Base-by-base conservation (phyloP, 2,329 filamentous ascomycete genomes). In the Verticillium albo-atrum region DNA sequence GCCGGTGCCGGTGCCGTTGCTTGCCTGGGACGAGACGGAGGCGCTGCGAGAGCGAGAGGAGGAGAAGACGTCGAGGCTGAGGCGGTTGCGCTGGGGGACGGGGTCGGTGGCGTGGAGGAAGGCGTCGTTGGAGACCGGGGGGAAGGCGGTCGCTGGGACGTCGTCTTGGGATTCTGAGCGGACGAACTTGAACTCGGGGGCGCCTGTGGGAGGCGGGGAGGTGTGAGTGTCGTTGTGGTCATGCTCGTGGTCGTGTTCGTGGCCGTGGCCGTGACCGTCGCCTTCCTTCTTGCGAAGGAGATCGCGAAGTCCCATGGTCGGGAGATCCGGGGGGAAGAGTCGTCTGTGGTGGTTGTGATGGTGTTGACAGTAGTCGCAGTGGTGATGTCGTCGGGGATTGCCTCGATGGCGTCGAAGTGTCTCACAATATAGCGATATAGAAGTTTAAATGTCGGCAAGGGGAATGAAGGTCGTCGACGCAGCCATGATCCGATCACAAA, bases 131-230 rank as follows among this genome's bases (percentile, higher is more conserved):
- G 51, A 28, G 51, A 12, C 15, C 4, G 51, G 51, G 2, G 25
- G 51, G 51, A 28, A 27, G 51, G 7, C 51, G 9, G 12, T 10
- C 56, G 56, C 32, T 56, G 58, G 53, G 32, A 52, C 15, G 52
- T 28, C 26, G 57, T 50, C 78, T 72, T 97, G 77, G 1, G 93
- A 97, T 70, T 96, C 94, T 64, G 91, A 89, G 62, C 92, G 89
- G 69, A 95, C 82, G 76, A 97, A 92, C 63, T 83, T 91, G 77
- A 97, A 92, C 66, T 90, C 87, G 60, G 89, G 87, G 20, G 59
- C 57, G 55, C 57, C 54, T 37, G 54, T 56, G 67, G 23, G 75
- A 72, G 42, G 26, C 10, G 20, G 12, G 62, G 74, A 72, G 62
- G 73, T 67, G 26, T 73, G 69, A 17, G 75, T 72, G 57, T 79